Base-by-base conservation (phyloP, 2,329 filamentous ascomycete genomes). In the Penicillium hordei region DNA sequence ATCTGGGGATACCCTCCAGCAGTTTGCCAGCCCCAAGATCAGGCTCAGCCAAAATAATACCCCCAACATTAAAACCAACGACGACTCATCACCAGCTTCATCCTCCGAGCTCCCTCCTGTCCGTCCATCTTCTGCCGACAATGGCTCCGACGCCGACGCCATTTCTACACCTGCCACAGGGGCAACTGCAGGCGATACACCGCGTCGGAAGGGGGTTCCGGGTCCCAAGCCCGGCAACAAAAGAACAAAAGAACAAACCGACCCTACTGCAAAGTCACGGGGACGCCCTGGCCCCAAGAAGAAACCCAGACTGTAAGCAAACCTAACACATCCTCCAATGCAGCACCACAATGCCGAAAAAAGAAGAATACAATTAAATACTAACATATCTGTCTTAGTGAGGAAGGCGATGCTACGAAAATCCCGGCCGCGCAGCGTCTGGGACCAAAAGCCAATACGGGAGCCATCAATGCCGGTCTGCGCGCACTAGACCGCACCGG, bases 221-320 rank as follows among this genome's bases (percentile, higher is more conserved):
- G 84, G 88, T 64, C 83, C 85, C 23, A 89, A 89, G 67, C 81
- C 84, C 39, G 85, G 82, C 55, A 81, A 80, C 58, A 89, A 89
- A 77, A 81, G 86, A 71, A 76, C 60, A 54, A 67, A 65, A 45
- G 63, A 63, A 5, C 61, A 63, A 77, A 60, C 73, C 75, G 58
- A 77, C 75, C 68, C 80, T 77, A 75, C 78, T 73, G 69, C 76
- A 78, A 69, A 90, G 75, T 81, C 87, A 54, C 82, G 90, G 72
- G 89, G 89, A 72, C 95, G 96, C 79, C 93, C 94, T 7, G 93
- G 93, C 7, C 93, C 93, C 0, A 97, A 97, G 85, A 96, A 97
- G 86, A 96, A 95, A 80, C 88, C 90, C 64, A 88, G 89, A 82
- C 78, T 96, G 93, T 97, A 89, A 79, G 92, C 89, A 39, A 45